These are phyloP conservation scores for Kodamaea hsintzibuensis DNA, from an alignment of 805 yeast genomes.

Conservation along the genomic window DNA sequence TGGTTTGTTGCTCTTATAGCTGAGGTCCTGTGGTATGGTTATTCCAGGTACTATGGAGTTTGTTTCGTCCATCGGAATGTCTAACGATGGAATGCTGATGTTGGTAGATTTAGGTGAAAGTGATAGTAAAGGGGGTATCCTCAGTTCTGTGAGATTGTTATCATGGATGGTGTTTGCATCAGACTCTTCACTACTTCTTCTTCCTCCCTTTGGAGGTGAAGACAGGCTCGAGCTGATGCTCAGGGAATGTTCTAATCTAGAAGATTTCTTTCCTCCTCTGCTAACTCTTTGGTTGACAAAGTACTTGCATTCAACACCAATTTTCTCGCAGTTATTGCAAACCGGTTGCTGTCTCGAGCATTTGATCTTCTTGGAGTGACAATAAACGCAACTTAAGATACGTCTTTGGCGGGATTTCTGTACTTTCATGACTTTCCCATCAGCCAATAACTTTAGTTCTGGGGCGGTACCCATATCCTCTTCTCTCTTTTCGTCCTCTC, in stretches of 20 bases:
- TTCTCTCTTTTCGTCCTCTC: neutral
- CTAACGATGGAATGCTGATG: neutral
- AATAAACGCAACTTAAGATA: conserved; percentile 56
- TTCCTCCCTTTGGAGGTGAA: neutral
- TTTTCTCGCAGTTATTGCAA: conserved; percentile 54
- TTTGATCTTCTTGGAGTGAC: conserved; percentile 62
- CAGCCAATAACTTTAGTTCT: conserved; percentile 35
- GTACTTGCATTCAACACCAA: conserved; percentile 51
- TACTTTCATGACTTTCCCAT: conserved; percentile 58
- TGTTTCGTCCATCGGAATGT: neutral
- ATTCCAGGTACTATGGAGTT: neutral
- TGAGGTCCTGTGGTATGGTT: neutral
- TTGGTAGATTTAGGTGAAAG: neutral
- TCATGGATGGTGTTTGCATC: neutral
- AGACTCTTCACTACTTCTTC: neutral
- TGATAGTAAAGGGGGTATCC: neutral
- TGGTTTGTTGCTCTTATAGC: neutral
- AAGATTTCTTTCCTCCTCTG: conserved; percentile 37
- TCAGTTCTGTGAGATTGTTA: neutral
- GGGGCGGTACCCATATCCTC: neutral
- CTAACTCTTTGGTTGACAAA: conserved; percentile 59
- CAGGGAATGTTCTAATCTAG: conserved; percentile 5
- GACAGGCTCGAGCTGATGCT: conserved; percentile 1
- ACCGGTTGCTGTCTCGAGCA: conserved; percentile 61
- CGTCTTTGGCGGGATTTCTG: conserved; percentile 62